Conservation (phyloP, 768 basidiomycete species). For the Suillus clintonianus region DNA sequence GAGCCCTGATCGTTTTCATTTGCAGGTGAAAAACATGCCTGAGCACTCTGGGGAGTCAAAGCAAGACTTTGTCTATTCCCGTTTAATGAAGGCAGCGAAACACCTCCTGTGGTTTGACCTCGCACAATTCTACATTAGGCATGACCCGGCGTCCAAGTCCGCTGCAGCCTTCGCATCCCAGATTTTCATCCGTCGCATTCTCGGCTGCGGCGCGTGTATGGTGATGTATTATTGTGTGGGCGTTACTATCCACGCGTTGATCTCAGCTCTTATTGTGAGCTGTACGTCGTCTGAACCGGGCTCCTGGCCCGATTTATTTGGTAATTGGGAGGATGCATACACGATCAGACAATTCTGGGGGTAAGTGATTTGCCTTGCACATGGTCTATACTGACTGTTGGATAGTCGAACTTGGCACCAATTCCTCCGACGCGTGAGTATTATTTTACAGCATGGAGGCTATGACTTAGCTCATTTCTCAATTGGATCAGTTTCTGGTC, state of each 20-base stretch:
- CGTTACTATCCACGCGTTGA: background rate
- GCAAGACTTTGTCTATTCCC: conserved; percentile 23
- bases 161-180: conserved; percentile 3
- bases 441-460: background rate
- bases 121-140: conserved; percentile 11
- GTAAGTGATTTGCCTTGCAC: conserved; percentile 25
- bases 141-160: conserved; percentile 12
- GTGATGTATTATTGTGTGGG: conserved; percentile 3
- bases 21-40: conserved; percentile 11
- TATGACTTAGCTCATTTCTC: background rate
- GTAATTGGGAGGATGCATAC: conserved; percentile 34
- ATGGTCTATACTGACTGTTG: background rate
- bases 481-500: conserved; percentile 22
- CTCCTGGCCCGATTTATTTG: conserved; percentile 43
- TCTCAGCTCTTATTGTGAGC: conserved; percentile 12
- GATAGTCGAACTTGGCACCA: conserved; percentile 42
- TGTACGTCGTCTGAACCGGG: conserved; percentile 25
- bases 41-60: conserved; percentile 14
- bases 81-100: conserved; percentile 11
- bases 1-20: background rate
- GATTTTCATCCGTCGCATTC: background rate
- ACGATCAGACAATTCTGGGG: conserved; percentile 44
- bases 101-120: conserved; percentile 17
- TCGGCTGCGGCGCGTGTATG: background rate
- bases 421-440: conserved; percentile 35